Conservation (phyloP, 2,329 filamentous ascomycete species). For the Talaromyces albobiverticillius region DNA sequence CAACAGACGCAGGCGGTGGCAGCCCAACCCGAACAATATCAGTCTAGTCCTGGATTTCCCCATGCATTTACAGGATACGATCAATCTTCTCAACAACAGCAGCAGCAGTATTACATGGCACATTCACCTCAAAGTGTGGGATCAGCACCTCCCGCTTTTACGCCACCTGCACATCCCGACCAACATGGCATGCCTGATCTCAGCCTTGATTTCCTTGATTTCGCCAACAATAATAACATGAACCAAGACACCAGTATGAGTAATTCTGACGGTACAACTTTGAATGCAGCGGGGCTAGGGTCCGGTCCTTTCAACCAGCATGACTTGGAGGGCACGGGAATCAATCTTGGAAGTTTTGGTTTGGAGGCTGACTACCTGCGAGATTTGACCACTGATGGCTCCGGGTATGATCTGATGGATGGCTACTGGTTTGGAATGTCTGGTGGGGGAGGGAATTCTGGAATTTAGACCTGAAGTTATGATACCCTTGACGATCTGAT, state of each 20-base stretch:
- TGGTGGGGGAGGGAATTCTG: constrained; percentile 12
- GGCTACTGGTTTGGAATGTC: constrained; percentile 54
- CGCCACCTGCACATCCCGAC: constrained; percentile 20
- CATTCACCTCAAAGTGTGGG: constrained; percentile 35
- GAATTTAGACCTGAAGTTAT: constrained; percentile 13
- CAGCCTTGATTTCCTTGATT: constrained; percentile 56
- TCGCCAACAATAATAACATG: constrained; percentile 34
- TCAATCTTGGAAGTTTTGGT: constrained; percentile 43
- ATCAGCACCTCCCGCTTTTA: constrained; percentile 26
- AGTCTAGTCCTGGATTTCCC: constrained; percentile 28
- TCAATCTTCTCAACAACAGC: constrained; percentile 30
- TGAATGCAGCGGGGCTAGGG: background rate
- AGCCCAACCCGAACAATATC: constrained; percentile 21
- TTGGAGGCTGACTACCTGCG: constrained; percentile 46
- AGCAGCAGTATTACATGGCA: constrained; percentile 26
- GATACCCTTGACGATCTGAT: constrained; percentile 12
- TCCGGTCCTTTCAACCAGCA: background rate
- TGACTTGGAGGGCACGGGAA: constrained; percentile 36
- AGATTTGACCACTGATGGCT: constrained; percentile 46
- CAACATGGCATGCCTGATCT: constrained; percentile 29
- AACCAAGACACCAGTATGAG: constrained; percentile 30
- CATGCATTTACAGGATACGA: constrained; percentile 36
- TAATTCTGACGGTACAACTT: constrained; percentile 22
- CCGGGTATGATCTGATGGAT: constrained; percentile 51
- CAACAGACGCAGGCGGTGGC: constrained; percentile 1